These are phyloP conservation scores for Anaeramoeba flamelloides DNA, from an alignment of 78 protist genomes.

Conservation along the genomic window DNA sequence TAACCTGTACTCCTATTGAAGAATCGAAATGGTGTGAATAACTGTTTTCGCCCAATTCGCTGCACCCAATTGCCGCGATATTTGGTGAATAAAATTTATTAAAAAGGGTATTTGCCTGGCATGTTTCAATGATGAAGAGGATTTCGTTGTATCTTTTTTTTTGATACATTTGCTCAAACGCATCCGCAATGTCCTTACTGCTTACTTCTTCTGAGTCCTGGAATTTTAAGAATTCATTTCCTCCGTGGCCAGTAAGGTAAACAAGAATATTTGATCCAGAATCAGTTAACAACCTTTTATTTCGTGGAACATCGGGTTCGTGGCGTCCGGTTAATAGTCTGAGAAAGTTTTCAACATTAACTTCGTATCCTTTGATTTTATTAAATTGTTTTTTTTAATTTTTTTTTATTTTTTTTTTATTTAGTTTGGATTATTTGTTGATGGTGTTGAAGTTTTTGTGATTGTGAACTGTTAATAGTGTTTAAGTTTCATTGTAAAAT, in stretches of 20 bases:
- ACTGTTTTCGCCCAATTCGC: not conserved
- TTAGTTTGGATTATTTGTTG: too few relatives aligned
- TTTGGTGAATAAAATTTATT: not conserved
- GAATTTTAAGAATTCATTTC: conserved; percentile 83
- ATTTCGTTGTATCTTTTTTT: conserved; percentile 39
- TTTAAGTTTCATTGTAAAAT: too few relatives aligned
- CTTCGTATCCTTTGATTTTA: conserved; percentile 48
- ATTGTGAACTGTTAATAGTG: too few relatives aligned
- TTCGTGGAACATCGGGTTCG: conserved; percentile 43
- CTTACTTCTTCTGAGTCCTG: conserved; percentile 78
- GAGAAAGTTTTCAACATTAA: conserved; percentile 71
- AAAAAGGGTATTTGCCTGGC: conserved; percentile 71
- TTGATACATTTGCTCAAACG: conserved; percentile 54
- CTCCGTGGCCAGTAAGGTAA: conserved; percentile 85
- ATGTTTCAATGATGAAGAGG: conserved; percentile 46
- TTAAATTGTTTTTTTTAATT: too few relatives aligned
- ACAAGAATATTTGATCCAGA: conserved; percentile 53
- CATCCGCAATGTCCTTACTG: conserved; percentile 57
- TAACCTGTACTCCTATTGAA: not conserved
- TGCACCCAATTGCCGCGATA: not conserved
- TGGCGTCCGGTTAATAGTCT: conserved; percentile 68
- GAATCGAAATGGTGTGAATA: not conserved
- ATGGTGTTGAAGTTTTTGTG: too few relatives aligned
- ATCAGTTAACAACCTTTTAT: conserved; percentile 56
- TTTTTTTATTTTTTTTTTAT: too few relatives aligned